Conservation (phyloP, 352 stramenopile genomes). For the Pythium aristosporum region DNA sequence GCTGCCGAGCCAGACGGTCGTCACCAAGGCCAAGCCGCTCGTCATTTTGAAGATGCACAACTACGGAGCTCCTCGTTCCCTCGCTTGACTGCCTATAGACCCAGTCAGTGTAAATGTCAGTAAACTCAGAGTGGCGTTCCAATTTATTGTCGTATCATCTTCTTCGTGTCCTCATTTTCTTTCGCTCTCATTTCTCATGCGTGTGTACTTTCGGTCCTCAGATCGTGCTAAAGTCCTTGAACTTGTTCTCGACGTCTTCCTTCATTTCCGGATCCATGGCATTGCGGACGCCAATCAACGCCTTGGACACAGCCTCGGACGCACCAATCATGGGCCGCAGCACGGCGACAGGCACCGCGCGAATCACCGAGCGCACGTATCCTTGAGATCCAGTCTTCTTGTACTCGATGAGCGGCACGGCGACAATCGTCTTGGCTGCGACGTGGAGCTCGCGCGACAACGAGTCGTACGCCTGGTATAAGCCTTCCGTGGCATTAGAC, state of each 20-base stretch:
- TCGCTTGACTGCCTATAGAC: slow-evolving; percentile 9
- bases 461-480: slow-evolving; percentile 86
- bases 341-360: slow-evolving; percentile 83
- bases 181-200: slow-evolving; percentile 7
- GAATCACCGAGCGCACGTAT: slow-evolving; percentile 87
- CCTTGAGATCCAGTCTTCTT: slow-evolving; percentile 88
- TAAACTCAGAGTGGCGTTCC: neutral
- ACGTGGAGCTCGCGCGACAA: slow-evolving; percentile 81
- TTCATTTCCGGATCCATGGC: slow-evolving; percentile 87
- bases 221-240: slow-evolving; percentile 80
- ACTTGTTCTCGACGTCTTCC: slow-evolving; percentile 91
- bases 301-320: slow-evolving; percentile 82
- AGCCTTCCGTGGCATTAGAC: slow-evolving; percentile 74
- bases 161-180: slow-evolving; percentile 7
- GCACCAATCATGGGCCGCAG: slow-evolving; percentile 87
- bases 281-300: slow-evolving; percentile 85
- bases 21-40: slow-evolving; percentile 36
- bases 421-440: slow-evolving; percentile 87
- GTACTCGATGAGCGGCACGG: slow-evolving; percentile 88
- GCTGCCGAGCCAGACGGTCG: slow-evolving; percentile 35
- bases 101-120: neutral
- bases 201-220: neutral
- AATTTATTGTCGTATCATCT: neutral
- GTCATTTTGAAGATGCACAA: neutral
- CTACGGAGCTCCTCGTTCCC: neutral